Conservation (phyloP, 2,329 filamentous ascomycete genomes). For the Calonectria pauciramosa region DNA sequence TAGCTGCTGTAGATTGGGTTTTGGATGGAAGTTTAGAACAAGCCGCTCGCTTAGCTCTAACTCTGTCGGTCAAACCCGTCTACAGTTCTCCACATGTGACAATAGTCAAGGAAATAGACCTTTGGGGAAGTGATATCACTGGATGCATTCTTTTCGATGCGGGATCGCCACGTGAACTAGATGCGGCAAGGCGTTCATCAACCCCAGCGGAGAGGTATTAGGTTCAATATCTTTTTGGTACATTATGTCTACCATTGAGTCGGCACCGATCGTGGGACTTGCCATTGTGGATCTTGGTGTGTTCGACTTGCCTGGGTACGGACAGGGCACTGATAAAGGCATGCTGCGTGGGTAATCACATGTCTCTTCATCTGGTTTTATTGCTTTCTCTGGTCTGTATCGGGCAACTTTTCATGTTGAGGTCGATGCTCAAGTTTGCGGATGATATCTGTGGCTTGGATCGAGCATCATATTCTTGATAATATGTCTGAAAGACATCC, state of each 20-base stretch:
- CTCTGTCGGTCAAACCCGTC: not conserved
- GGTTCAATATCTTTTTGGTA: not conserved
- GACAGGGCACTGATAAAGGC: not conserved
- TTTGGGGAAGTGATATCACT: not conserved
- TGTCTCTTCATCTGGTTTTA: not conserved
- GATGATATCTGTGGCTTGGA: no score
- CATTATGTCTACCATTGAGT: not conserved
- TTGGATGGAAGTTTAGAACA: not conserved
- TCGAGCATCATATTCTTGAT: not conserved
- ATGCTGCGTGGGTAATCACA: not conserved
- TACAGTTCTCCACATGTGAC: not conserved
- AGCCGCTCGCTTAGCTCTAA: not conserved
- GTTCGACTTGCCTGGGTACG: not conserved
- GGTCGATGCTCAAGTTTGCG: not conserved
- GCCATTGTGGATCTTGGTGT: not conserved
- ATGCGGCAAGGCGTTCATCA: not conserved
- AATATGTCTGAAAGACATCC: not conserved
- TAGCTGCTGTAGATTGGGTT: not conserved
- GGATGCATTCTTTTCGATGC: not conserved
- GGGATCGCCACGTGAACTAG: not conserved
- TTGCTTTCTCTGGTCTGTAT: not conserved
- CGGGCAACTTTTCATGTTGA: not conserved
- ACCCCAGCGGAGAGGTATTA: not conserved
- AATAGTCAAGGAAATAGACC: not conserved
- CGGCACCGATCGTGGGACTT: not conserved